phyloP scores from a whole-genome alignment of 225 moss, liverwort and hornwort species.

The Climacium dendroides region DNA sequence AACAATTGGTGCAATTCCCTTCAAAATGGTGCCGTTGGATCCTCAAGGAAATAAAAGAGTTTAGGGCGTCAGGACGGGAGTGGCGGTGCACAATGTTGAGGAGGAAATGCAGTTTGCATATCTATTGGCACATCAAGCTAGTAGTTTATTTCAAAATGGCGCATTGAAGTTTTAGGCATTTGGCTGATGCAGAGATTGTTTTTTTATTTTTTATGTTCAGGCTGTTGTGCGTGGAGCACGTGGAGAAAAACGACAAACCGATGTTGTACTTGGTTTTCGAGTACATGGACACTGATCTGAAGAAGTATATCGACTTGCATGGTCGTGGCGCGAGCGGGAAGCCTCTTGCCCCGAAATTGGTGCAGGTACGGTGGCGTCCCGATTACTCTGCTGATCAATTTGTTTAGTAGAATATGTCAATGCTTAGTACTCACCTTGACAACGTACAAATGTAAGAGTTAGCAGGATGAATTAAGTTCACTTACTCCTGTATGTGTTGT shows the following conservation, averaged over 20 bases:
- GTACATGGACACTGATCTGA: slow-evolving; percentile 43
- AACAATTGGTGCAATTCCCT: neutral
- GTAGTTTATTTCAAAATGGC: neutral
- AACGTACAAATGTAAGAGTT: neutral
- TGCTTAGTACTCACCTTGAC: neutral
- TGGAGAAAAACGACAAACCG: slow-evolving; percentile 25
- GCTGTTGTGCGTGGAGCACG: slow-evolving; percentile 35
- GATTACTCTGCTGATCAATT: neutral
- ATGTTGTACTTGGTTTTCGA: slow-evolving; percentile 50
- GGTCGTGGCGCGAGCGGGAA: slow-evolving; percentile 22
- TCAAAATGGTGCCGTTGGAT: neutral
- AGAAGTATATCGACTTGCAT: slow-evolving; percentile 35
- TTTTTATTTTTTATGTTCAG: neutral
- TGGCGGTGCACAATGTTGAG: neutral
- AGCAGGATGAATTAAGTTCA: neutral
- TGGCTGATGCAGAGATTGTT: neutral
- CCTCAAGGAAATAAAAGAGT: neutral
- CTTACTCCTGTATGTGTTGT: neutral
- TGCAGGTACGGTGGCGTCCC: slow-evolving; percentile 2
- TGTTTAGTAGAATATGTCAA: neutral
- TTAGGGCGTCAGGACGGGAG: neutral
- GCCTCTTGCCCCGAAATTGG: slow-evolving; percentile 18
- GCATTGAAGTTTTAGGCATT: neutral
- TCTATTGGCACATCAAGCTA: neutral
- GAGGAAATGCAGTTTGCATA: neutral